Evolutionary conservation across 768 basidiomycete species (phyloP).

Genomic region (Lentinula boryana): DNA sequence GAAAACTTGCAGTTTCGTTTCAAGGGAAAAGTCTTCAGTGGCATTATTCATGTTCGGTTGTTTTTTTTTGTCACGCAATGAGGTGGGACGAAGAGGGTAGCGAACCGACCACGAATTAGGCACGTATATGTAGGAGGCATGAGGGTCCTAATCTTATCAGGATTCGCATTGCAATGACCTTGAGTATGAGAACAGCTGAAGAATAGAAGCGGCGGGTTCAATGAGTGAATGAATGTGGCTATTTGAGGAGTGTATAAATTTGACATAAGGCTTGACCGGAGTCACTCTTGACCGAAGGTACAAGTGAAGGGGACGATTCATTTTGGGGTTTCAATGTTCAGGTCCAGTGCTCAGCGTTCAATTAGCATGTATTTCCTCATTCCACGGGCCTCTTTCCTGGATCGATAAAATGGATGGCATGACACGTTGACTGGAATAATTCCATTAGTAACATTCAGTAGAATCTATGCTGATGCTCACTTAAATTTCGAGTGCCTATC

Average conservation of each 20-base stretch:
- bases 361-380: not conserved
- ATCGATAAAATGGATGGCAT: too few relatives aligned
- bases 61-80: not conserved
- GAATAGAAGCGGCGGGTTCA: not conserved
- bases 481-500: too few relatives aligned
- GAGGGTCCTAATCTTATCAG: not conserved
- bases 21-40: not conserved
- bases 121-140: not conserved
- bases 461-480: too few relatives aligned
- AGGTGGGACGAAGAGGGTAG: not conserved
- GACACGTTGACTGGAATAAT: too few relatives aligned
- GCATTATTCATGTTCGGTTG: not conserved
- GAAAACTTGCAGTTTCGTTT: not conserved
- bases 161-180: not conserved
- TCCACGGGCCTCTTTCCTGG: too few relatives aligned
- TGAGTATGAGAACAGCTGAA: not conserved
- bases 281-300: not conserved
- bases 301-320: too few relatives aligned
- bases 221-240: not conserved
- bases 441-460: too few relatives aligned
- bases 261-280: not conserved
- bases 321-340: not conserved
- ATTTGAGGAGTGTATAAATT: not conserved
- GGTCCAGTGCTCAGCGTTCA: not conserved
- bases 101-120: not conserved